These are phyloP conservation scores for Mortierella claussenii DNA, from an alignment of 192 early-diverging fungal species.

Conservation along the genomic window DNA sequence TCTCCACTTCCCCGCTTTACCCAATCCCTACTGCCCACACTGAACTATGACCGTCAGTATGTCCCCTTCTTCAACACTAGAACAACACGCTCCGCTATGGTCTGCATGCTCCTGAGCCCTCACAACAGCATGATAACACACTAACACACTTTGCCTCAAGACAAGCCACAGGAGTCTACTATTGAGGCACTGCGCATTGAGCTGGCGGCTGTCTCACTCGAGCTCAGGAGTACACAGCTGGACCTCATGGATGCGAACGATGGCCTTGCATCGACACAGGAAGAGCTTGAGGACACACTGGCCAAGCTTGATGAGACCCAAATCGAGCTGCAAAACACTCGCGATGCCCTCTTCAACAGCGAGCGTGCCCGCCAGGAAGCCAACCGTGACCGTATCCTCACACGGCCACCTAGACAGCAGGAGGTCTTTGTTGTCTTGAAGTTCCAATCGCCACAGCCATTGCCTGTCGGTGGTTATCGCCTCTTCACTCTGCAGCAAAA, in stretches of 20 bases:
- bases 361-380: conserved; percentile 20
- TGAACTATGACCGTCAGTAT: no score
- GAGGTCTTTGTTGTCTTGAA: conserved; percentile 24
- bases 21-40: no score
- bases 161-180: conserved; percentile 20
- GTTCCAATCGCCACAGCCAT: conserved; percentile 6
- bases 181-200: conserved; percentile 19
- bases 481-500: conserved; percentile 14
- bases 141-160: no score
- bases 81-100: no score
- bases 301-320: conserved; percentile 17
- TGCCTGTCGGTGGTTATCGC: conserved; percentile 20
- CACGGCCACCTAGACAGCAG: conserved; percentile 10
- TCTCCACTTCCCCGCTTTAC: no score
- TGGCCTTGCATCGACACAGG: conserved; percentile 17
- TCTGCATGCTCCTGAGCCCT: no score
- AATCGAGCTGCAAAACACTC: conserved; percentile 13
- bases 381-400: conserved; percentile 5
- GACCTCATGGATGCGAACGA: conserved; percentile 20
- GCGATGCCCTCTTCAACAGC: conserved; percentile 14
- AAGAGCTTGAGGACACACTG: conserved; percentile 10
- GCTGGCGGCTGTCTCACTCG: conserved; percentile 34
- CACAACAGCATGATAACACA: no score
- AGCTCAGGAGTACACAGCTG: conserved; percentile 27
- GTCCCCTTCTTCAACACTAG: no score